Percentiles rank a stretch among this genome's conserved stretches.
These are phyloP conservation scores for Hypoxylon sp. DNA, from an alignment of 2,329 filamentous ascomycete species.

Conservation along the genomic window DNA sequence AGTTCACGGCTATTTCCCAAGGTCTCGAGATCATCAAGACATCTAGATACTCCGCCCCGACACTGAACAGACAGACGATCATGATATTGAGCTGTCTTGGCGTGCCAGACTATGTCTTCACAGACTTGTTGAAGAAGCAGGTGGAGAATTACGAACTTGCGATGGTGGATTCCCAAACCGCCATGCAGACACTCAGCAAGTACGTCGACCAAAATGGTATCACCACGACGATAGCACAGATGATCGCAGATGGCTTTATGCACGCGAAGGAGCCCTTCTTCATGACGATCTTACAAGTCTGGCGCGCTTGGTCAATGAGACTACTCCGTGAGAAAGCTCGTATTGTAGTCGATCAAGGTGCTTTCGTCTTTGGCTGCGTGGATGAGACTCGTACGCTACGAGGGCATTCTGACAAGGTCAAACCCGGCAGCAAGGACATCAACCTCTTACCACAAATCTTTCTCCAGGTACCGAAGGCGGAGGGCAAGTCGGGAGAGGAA, in stretches of 20 bases:
- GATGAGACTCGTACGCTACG: conserved; percentile 85
- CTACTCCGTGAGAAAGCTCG: conserved; percentile 92
- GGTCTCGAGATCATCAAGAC: conserved; percentile 88
- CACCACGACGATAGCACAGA: conserved; percentile 79
- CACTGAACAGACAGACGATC: conserved; percentile 92
- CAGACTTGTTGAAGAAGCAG: conserved; percentile 76
- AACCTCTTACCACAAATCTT: conserved; percentile 85
- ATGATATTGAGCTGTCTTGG: conserved; percentile 85
- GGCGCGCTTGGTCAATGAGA: conserved; percentile 91
- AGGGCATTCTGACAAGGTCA: conserved; percentile 73
- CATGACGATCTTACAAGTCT: conserved; percentile 82
- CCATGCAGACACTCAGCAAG: conserved; percentile 76
- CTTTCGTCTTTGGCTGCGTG: conserved; percentile 88
- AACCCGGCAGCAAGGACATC: conserved; percentile 58
- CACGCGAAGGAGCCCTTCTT: conserved; percentile 82
- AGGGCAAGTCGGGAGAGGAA: conserved; percentile 66
- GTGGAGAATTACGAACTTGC: conserved; percentile 77
- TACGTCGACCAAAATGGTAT: conserved; percentile 89
- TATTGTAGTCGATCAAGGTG: conserved; percentile 84
- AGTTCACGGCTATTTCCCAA: conserved; percentile 81
- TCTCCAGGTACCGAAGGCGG: conserved; percentile 78
- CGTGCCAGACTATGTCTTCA: conserved; percentile 76
- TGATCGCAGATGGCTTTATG: conserved; percentile 88
- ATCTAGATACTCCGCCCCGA: conserved; percentile 81
- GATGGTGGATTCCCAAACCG: conserved; percentile 74